Percentiles rank a stretch among this genome's conserved stretches.
Conservation (phyloP, 208 protist genomes). For the Vickermania ingenoplastis region DNA sequence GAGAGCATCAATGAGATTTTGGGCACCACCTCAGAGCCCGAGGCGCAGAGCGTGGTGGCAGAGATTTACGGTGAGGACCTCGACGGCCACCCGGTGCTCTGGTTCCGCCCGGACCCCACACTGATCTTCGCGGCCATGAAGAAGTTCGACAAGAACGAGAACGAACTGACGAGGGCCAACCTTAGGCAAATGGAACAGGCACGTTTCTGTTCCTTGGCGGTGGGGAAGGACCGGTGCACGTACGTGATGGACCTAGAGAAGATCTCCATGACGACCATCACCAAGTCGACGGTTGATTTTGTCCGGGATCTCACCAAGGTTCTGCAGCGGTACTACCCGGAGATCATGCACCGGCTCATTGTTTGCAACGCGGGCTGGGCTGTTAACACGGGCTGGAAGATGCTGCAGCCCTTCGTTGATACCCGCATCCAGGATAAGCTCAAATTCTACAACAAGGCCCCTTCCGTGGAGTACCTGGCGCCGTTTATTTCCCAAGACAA, state of each 20-base stretch:
- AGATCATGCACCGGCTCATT: slow-evolving; percentile 62
- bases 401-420: slow-evolving; percentile 59
- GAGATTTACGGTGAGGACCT: slow-evolving; percentile 51
- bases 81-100: slow-evolving; percentile 57
- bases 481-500: slow-evolving; percentile 39
- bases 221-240: slow-evolving; percentile 45
- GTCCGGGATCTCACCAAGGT: slow-evolving; percentile 35
- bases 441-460: slow-evolving; percentile 41
- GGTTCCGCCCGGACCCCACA: slow-evolving; percentile 44
- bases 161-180: slow-evolving; percentile 37
- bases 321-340: slow-evolving; percentile 74
- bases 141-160: slow-evolving; percentile 15
- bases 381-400: slow-evolving; percentile 67
- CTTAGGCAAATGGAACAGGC: slow-evolving; percentile 53
- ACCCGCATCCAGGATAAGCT: slow-evolving; percentile 72
- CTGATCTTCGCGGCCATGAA: slow-evolving; percentile 39
- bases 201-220: slow-evolving; percentile 26
- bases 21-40: slow-evolving; percentile 22
- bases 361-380: slow-evolving; percentile 78
- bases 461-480: slow-evolving; percentile 23
- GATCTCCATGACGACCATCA: slow-evolving; percentile 52
- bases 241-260: slow-evolving; percentile 68
- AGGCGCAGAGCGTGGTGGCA: slow-evolving; percentile 23
- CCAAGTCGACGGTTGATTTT: slow-evolving; percentile 34
- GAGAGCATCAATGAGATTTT: slow-evolving; percentile 44